Evolutionary conservation across 2,329 filamentous ascomycete genomes (phyloP).

Genomic region (Talaromyces rugulosus): DNA sequence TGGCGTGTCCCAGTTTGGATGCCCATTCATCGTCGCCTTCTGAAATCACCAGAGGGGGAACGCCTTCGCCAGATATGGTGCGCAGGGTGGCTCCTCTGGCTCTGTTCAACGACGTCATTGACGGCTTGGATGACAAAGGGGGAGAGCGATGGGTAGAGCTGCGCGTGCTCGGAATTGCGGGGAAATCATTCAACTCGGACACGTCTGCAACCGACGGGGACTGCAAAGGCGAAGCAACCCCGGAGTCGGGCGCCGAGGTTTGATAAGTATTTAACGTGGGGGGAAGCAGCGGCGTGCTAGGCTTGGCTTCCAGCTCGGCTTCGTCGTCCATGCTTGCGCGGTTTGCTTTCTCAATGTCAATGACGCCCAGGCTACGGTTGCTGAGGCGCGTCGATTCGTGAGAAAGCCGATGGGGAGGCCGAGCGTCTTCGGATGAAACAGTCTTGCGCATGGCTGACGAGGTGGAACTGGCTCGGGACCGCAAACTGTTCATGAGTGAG

Average conservation of each 20-base stretch:
- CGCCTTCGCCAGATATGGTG: constrained; percentile 38
- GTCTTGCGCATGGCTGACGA: constrained; percentile 26
- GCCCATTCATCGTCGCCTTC: constrained; percentile 74
- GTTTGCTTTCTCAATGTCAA: constrained; percentile 53
- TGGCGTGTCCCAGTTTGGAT: constrained; percentile 80
- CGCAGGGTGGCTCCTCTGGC: constrained; percentile 42
- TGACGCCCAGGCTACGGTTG: constrained; percentile 47
- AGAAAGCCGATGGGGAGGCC: constrained; percentile 60
- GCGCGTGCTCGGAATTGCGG: constrained; percentile 47
- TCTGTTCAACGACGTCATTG: constrained; percentile 67
- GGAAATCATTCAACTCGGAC: constrained; percentile 35
- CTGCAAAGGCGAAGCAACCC: constrained; percentile 74
- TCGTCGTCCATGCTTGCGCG: constrained; percentile 48
- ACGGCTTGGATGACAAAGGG: constrained; percentile 72
- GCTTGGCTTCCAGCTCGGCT: constrained; percentile 50
- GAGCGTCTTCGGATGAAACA: constrained; percentile 40
- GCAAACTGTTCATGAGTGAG: constrained; percentile 27
- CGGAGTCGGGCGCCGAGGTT: constrained; percentile 47
- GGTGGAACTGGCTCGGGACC: constrained; percentile 41
- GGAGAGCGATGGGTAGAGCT: constrained; percentile 58
- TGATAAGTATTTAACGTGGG: constrained; percentile 65
- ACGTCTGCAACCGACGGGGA: constrained; percentile 73
- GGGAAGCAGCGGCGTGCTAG: constrained; percentile 79
- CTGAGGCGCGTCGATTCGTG: constrained; percentile 50
- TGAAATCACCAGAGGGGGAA: constrained; percentile 60